Evolutionary conservation across 2,329 filamentous ascomycete genomes (phyloP).

Genomic region (Microascus cirrosus): DNA sequence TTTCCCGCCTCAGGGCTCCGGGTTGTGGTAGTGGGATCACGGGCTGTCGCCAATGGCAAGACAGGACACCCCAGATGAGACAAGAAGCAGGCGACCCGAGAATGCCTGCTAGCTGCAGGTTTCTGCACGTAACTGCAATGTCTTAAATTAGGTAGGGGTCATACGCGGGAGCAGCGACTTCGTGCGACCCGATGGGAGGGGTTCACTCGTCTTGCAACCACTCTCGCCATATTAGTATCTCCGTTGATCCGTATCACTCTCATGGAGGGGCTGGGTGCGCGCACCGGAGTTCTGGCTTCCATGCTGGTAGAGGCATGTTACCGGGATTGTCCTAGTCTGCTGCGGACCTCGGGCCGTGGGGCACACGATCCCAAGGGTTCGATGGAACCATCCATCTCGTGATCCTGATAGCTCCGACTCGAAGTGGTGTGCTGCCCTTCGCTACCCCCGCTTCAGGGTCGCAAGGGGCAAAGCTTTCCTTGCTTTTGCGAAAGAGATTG

Average conservation of each 20-base stretch:
- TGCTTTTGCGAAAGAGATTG: neutral
- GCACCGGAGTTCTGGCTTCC: neutral
- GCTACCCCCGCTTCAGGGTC: neutral
- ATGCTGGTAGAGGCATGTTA: neutral
- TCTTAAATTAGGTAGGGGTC: neutral
- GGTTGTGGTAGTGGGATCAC: neutral
- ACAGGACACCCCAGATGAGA: neutral
- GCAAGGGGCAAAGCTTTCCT: neutral
- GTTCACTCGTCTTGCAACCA: neutral
- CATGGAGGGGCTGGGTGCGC: neutral
- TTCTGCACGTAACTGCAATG: slow-evolving; percentile 1
- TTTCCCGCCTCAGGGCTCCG: neutral
- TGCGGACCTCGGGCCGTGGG: neutral
- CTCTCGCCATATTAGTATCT: neutral
- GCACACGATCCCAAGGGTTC: neutral
- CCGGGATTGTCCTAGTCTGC: neutral
- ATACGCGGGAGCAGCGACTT: neutral
- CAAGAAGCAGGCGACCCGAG: neutral
- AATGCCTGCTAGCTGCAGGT: neutral
- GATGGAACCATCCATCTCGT: neutral
- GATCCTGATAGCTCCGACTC: neutral
- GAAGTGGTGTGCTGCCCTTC: neutral
- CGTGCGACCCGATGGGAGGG: neutral
- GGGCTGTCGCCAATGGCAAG: neutral
- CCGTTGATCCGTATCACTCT: neutral